phyloP scores from a whole-genome alignment of 2,329 filamentous ascomycete genomes.

The Dactylellina drechsleri region DNA sequence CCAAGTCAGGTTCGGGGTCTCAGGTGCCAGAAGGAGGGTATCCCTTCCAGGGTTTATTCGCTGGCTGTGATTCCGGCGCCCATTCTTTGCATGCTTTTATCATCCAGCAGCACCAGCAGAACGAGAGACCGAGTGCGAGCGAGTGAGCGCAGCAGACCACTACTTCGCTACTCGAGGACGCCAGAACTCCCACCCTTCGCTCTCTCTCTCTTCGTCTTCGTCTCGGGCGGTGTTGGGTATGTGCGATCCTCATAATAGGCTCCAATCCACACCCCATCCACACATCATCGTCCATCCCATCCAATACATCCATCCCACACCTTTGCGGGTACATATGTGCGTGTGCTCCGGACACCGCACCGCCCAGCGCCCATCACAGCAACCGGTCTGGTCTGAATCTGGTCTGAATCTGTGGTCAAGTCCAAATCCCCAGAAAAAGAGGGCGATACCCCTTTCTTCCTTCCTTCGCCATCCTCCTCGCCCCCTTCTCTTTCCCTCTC shows the following conservation, averaged over 20 bases:
- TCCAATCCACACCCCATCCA: background rate
- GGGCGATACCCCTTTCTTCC: constrained; percentile 53
- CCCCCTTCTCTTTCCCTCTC: constrained; percentile 58
- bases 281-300: no score
- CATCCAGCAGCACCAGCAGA: constrained; percentile 18
- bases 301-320: constrained; percentile 45
- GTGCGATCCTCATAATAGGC: constrained; percentile 36
- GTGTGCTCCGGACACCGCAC: constrained; percentile 13
- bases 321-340: constrained; percentile 47
- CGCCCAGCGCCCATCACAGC: constrained; percentile 9
- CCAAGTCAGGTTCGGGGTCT: constrained; percentile 12
- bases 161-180: background rate
- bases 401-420: background rate
- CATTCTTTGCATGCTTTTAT: constrained; percentile 42
- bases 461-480: constrained; percentile 58
- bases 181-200: no score
- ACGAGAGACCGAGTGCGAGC: background rate
- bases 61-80: constrained; percentile 51
- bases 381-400: constrained; percentile 21
- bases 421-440: constrained; percentile 54
- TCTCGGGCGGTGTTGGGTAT: constrained; percentile 34
- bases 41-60: constrained; percentile 41
- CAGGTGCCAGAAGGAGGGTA: constrained; percentile 27
- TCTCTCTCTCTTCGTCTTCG: background rate
- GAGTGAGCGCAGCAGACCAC: constrained; percentile 1